phyloP scores from a whole-genome alignment of 2,329 filamentous ascomycete genomes.

The Paraconiothyrium brasiliense region DNA sequence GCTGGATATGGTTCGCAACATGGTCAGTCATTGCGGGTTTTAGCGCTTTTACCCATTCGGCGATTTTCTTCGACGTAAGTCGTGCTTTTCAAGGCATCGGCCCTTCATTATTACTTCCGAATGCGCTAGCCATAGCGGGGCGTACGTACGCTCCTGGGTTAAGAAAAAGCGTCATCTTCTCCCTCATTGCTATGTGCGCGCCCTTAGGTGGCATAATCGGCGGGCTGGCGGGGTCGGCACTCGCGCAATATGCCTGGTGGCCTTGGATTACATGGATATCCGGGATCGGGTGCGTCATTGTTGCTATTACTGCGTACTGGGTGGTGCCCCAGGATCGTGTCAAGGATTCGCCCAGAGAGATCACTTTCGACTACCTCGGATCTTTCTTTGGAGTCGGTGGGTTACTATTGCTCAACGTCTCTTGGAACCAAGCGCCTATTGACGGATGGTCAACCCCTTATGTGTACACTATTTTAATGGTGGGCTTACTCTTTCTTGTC shows the following conservation, averaged over 20 bases:
- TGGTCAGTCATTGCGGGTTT: conserved; percentile 58
- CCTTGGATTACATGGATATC: conserved; percentile 62
- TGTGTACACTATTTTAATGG: conserved; percentile 64
- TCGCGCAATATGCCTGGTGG: conserved; percentile 61
- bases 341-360: neutral
- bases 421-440: conserved; percentile 71
- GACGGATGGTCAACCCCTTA: conserved; percentile 67
- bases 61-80: conserved; percentile 49
- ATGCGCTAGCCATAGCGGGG: conserved; percentile 70
- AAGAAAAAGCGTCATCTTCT: conserved; percentile 69
- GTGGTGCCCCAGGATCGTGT: neutral
- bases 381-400: neutral
- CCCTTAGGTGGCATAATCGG: conserved; percentile 45
- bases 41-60: conserved; percentile 51
- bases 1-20: conserved; percentile 60
- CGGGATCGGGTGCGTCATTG: conserved; percentile 48
- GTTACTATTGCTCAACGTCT: conserved; percentile 69
- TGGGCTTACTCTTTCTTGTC: conserved; percentile 64
- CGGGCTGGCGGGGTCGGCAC: conserved; percentile 52
- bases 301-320: conserved; percentile 35
- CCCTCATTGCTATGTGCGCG: conserved; percentile 59
- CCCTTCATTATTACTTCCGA: conserved; percentile 70
- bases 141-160: conserved; percentile 64
- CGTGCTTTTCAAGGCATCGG: conserved; percentile 62
- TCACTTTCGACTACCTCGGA: neutral